phyloP scores from a whole-genome alignment of 495 filamentous ascomycete genomes.

The Penicillium taxi region DNA sequence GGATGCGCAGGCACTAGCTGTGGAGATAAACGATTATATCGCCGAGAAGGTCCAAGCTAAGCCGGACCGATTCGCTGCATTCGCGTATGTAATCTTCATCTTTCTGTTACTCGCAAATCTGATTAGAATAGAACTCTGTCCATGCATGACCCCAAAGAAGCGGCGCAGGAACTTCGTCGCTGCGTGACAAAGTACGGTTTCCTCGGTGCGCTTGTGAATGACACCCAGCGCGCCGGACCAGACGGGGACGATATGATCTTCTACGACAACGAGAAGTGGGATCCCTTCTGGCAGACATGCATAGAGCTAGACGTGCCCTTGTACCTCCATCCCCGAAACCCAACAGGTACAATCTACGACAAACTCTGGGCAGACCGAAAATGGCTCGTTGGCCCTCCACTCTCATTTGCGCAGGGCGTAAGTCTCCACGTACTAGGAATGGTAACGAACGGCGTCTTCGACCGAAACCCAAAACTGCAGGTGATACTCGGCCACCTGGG shows the following conservation, averaged over 20 bases:
- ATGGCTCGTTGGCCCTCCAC: constrained; percentile 38
- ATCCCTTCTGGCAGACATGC: constrained; percentile 49
- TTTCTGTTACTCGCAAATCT: not conserved
- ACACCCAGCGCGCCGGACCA: constrained; percentile 42
- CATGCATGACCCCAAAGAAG: constrained; percentile 50
- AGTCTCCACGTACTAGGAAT: constrained; percentile 44
- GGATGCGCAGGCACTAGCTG: constrained; percentile 38
- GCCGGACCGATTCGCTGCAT: constrained; percentile 49
- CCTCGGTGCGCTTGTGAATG: constrained; percentile 53
- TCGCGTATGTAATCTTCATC: constrained; percentile 32
- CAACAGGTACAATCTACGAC: constrained; percentile 41
- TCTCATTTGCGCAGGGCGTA: constrained; percentile 44
- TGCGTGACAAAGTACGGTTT: constrained; percentile 50
- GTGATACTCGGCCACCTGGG: constrained; percentile 61
- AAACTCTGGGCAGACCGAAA: constrained; percentile 45
- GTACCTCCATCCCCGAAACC: constrained; percentile 52
- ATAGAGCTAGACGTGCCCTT: constrained; percentile 55
- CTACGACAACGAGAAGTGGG: constrained; percentile 50
- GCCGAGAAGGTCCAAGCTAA: constrained; percentile 41
- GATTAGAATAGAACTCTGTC: constrained; percentile 32
- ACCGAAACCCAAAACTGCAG: constrained; percentile 46
- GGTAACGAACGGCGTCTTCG: constrained; percentile 46
- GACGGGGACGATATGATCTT: constrained; percentile 50
- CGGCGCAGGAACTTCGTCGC: constrained; percentile 46
- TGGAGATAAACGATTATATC: constrained; percentile 52